Evolutionary conservation across 768 basidiomycete genomes (phyloP).

Genomic region (Pulveroboletus sp.): DNA sequence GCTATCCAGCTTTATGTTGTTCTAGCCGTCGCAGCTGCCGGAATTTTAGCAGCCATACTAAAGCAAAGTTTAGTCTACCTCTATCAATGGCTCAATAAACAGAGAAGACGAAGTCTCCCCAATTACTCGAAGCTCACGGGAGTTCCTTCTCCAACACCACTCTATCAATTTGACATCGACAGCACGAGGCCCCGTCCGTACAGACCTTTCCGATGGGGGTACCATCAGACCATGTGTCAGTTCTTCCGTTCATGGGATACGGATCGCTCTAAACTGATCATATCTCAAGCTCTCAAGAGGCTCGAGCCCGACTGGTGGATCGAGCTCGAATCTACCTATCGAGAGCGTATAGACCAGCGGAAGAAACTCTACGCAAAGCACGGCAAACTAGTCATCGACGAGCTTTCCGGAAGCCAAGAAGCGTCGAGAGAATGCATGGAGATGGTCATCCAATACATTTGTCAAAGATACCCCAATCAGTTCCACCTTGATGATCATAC

Average conservation of each 20-base stretch:
- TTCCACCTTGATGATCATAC: conserved; percentile 37
- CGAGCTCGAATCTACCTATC: conserved; percentile 52
- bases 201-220: conserved; percentile 52
- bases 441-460: conserved; percentile 53
- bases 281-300: conserved; percentile 36
- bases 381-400: conserved; percentile 40
- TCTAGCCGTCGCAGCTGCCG: not conserved
- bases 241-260: not conserved
- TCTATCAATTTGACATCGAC: conserved; percentile 40
- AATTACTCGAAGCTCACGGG: conserved; percentile 44
- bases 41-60: conserved; percentile 3
- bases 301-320: conserved; percentile 54
- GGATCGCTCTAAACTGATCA: not conserved
- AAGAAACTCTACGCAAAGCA: conserved; percentile 35
- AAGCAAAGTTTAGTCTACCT: not conserved
- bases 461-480: conserved; percentile 50
- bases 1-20: not conserved
- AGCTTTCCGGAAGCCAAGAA: conserved; percentile 43
- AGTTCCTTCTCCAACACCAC: conserved; percentile 39
- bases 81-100: conserved; percentile 7
- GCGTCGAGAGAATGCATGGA: conserved; percentile 51
- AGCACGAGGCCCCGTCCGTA: conserved; percentile 46
- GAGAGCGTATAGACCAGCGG: conserved; percentile 39
- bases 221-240: conserved; percentile 54
- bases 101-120: conserved; percentile 13